Evolutionary conservation across 192 early-diverging fungal genomes (phyloP).

Genomic region (Coemansia sp.): DNA sequence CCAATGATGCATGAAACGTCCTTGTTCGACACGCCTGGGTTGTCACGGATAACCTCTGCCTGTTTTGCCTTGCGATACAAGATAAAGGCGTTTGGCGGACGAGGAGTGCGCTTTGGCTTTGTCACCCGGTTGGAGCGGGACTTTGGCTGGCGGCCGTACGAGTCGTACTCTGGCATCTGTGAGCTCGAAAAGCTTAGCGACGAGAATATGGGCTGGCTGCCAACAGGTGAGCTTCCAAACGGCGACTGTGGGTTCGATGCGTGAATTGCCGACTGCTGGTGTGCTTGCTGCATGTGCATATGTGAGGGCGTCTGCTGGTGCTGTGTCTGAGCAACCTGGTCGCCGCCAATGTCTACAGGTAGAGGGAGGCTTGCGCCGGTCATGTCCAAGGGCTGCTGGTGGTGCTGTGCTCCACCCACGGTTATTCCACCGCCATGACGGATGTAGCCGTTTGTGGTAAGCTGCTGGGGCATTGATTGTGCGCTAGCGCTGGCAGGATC

Average conservation of each 20-base stretch:
- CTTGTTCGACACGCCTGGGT: slow-evolving; percentile 58
- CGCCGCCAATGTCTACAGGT: slow-evolving; percentile 36
- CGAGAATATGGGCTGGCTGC: slow-evolving; percentile 45
- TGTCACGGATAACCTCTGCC: slow-evolving; percentile 54
- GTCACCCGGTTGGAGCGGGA: slow-evolving; percentile 34
- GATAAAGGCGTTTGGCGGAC: slow-evolving; percentile 59
- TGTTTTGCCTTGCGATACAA: slow-evolving; percentile 60
- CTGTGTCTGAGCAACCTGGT: slow-evolving; percentile 25
- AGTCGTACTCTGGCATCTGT: slow-evolving; percentile 53
- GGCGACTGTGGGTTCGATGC: slow-evolving; percentile 29
- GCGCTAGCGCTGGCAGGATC: slow-evolving; percentile 24
- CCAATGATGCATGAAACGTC: slow-evolving; percentile 60
- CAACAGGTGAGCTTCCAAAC: slow-evolving; percentile 41
- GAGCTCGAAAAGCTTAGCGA: slow-evolving; percentile 46
- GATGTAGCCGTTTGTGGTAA: slow-evolving; percentile 37
- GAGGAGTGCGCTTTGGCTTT: slow-evolving; percentile 56
- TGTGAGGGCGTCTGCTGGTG: slow-evolving; percentile 7
- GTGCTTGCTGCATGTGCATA: slow-evolving; percentile 4
- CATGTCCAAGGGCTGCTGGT: slow-evolving; percentile 36
- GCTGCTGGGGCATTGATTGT: slow-evolving; percentile 36
- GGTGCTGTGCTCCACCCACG: slow-evolving; percentile 30
- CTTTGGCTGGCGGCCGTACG: slow-evolving; percentile 41
- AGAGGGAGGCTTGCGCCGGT: slow-evolving; percentile 38
- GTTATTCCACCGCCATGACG: slow-evolving; percentile 38
- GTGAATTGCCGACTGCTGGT: slow-evolving; percentile 30